Conservation (phyloP, 2,329 filamentous ascomycete species). For the Fusarium sp. region DNA sequence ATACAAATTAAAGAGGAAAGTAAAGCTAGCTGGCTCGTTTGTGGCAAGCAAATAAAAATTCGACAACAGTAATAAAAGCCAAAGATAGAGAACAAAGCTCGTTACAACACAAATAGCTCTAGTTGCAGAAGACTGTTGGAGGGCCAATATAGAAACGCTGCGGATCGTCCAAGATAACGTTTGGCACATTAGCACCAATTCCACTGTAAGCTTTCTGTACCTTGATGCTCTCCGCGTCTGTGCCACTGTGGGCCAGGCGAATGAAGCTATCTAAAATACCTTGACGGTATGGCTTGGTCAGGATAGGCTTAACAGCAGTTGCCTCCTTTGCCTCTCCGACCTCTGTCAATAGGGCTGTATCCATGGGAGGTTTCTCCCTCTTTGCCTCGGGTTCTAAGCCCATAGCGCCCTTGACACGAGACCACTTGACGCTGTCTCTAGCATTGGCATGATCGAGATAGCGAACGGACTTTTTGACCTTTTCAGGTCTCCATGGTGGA, state of each 20-base stretch:
- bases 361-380: neutral
- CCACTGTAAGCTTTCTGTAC: rapidly evolving
- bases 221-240: neutral
- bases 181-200: neutral
- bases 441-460: neutral
- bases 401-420: neutral
- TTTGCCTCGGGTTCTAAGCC: rapidly evolving
- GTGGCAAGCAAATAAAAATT: no score
- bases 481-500: no score
- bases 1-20: no score
- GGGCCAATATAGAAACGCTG: neutral
- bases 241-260: neutral
- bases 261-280: neutral
- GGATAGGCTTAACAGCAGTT: neutral
- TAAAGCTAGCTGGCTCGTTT: no score
- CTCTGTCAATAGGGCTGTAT: neutral
- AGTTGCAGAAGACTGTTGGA: neutral
- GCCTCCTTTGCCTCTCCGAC: neutral
- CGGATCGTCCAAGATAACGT: neutral
- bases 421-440: neutral
- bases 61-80: no score
- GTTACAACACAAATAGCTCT: rapidly evolving
- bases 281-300: neutral
- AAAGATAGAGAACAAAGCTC: no score
- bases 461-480: neutral